phyloP scores from a whole-genome alignment of 2,329 filamentous ascomycete genomes.

The Alternaria atra region DNA sequence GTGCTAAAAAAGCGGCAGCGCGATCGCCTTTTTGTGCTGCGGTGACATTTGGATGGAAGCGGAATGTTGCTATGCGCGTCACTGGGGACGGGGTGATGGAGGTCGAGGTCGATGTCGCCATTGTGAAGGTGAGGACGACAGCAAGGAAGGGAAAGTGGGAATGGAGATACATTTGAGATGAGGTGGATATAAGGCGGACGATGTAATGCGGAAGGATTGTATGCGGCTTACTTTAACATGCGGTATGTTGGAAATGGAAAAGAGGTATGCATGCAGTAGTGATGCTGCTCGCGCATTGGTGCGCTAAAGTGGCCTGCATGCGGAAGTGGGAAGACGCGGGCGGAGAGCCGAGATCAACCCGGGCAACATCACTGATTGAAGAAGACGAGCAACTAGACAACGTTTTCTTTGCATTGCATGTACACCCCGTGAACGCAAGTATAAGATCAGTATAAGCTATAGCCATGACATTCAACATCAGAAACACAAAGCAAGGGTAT shows the following conservation, averaged over 20 bases:
- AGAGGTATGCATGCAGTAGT: background rate
- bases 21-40: slow-evolving; percentile 31
- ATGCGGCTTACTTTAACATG: background rate
- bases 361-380: background rate
- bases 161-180: background rate
- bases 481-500: background rate
- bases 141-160: background rate
- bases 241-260: background rate
- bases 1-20: slow-evolving; percentile 32
- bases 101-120: background rate
- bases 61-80: slow-evolving; percentile 37
- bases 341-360: slow-evolving; percentile 20
- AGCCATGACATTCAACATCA: background rate
- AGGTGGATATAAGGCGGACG: too few relatives aligned
- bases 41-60: slow-evolving; percentile 27
- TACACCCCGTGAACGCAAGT: background rate
- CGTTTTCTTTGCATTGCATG: background rate
- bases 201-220: background rate
- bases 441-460: too few relatives aligned
- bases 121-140: background rate
- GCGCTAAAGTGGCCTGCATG: background rate
- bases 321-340: slow-evolving; percentile 7
- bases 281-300: background rate
- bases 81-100: slow-evolving; percentile 10
- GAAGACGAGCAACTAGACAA: background rate